These are phyloP conservation scores for Symbiodinium natans DNA, from an alignment of 73 alveolate genomes.

Conservation along the genomic window DNA sequence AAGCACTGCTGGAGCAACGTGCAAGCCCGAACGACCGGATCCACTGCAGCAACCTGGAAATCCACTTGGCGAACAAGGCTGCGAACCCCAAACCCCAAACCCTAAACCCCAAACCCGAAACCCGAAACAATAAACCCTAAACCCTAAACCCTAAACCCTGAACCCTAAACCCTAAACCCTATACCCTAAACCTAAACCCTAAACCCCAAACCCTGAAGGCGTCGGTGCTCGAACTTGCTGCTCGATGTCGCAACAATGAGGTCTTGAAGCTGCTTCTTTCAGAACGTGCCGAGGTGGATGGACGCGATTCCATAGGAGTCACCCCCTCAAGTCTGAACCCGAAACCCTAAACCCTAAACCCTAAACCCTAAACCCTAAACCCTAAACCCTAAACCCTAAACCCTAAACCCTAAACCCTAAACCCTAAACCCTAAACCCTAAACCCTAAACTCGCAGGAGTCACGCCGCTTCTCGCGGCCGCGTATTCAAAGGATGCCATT, in stretches of 20 bases:
- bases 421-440: too few relatives aligned
- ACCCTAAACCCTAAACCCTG: too few relatives aligned
- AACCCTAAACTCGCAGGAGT: background rate
- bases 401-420: background rate
- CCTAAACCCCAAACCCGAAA: too few relatives aligned
- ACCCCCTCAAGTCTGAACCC: background rate
- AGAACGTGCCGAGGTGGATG: background rate
- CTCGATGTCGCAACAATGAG: background rate
- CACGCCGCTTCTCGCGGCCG: background rate
- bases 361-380: too few relatives aligned
- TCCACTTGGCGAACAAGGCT: background rate
- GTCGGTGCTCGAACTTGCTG: background rate
- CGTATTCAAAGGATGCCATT: background rate
- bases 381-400: background rate
- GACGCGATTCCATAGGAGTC: background rate
- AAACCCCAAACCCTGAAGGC: too few relatives aligned
- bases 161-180: too few relatives aligned
- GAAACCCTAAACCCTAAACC: too few relatives aligned
- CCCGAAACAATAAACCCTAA: too few relatives aligned
- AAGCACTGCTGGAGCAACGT: background rate
- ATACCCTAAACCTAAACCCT: too few relatives aligned
- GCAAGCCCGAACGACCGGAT: background rate
- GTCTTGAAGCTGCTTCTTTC: background rate
- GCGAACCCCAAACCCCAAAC: too few relatives aligned
- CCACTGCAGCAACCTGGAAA: background rate